Base-by-base conservation (phyloP, 164 flowering plant species). In the Stephania japonica region DNA sequence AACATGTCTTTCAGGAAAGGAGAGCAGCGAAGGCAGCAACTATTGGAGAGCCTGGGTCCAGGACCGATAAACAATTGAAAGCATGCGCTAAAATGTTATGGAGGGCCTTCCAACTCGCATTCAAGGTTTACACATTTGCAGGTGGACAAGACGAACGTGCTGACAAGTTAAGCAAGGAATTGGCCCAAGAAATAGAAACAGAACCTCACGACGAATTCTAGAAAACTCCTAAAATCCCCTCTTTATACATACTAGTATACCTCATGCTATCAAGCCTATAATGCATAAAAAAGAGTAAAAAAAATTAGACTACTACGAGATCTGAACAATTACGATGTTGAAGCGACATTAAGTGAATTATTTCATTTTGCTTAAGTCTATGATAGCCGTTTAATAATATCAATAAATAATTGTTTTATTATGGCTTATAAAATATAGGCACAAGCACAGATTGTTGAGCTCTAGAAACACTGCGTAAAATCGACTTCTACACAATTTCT, bases 81-180 rank as follows among this genome's bases (percentile, higher is more conserved):
- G 86, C 73, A 65, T 75, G 78, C 41, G 82, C 80, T 19, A 86
- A 86, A 77, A 66, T 84, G 84, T 87, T 91, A 0, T 93, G 98
- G 98, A 90, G 77, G 81, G 88, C 92, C 49, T 93, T 93, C 73
- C 96, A 91, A 65, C 82, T 93, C 56, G 94, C 98, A 75, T 93
- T 83, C 76, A 72, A 86, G 38, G 94, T 91, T 9, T 91, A 93
- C 68, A 81, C 88, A 7, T 93, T 93, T 79, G 91, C 96, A 0
- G 98, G 96, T 56, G 96, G 96, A 61, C 92, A 88, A 18, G 96
- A 93, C 72, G 98, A 93, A 18, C 87, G 96, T 0, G 96, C 93
- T 4, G 98, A 93, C 47, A 78, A 5, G 75, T 78, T 91, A 68
- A 86, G 90, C 41, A 84, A 73, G 75, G 91, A 93, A 75, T 42